A percentile compares a stretch with the other conserved stretches of the same genome.
Evolutionary conservation across 2,329 filamentous ascomycete species (phyloP).

Genomic region (Phialocephala sp.): DNA sequence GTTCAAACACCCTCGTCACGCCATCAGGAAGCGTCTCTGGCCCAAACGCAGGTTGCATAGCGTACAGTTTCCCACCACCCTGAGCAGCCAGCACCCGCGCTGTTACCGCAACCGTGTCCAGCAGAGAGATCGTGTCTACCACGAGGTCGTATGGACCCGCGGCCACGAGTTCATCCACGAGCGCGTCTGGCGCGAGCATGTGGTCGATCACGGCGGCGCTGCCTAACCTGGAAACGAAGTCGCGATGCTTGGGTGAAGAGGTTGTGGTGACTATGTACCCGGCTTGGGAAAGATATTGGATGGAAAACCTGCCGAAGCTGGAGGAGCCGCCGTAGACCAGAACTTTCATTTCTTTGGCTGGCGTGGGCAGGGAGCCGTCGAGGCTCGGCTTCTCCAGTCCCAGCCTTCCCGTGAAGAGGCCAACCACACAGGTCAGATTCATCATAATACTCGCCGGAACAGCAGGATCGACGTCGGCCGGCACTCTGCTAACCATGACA

Average conservation of each 20-base stretch:
- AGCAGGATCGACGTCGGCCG: slow-evolving; percentile 23
- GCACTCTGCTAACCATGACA: slow-evolving; percentile 19
- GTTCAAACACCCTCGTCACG: slow-evolving; percentile 37
- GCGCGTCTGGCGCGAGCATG: slow-evolving; percentile 17
- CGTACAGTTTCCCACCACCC: slow-evolving; percentile 34
- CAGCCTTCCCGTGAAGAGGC: slow-evolving; percentile 32
- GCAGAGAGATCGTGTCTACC: slow-evolving; percentile 42
- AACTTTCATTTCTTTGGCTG: slow-evolving; percentile 36
- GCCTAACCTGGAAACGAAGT: slow-evolving; percentile 42
- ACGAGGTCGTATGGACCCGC: slow-evolving; percentile 40
- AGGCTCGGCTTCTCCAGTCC: slow-evolving; percentile 12
- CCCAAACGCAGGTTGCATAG: slow-evolving; percentile 31
- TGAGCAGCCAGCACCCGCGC: slow-evolving; percentile 37
- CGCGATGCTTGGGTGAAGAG: slow-evolving; percentile 41
- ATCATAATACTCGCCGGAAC: slow-evolving; percentile 27
- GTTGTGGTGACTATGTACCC: slow-evolving; percentile 46
- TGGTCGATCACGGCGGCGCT: slow-evolving; percentile 40
- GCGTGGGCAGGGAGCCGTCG: slow-evolving; percentile 16
- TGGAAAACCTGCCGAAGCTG: slow-evolving; percentile 39
- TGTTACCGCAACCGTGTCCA: slow-evolving; percentile 33
- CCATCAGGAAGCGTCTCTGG: slow-evolving; percentile 29
- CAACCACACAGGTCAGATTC: slow-evolving; percentile 38
- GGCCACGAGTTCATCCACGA: slow-evolving; percentile 24
- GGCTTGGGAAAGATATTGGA: slow-evolving; percentile 39
- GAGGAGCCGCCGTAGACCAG: slow-evolving; percentile 45